Conservation (phyloP, 805 yeast genomes). For the Nakazawaea wyomingensis region DNA sequence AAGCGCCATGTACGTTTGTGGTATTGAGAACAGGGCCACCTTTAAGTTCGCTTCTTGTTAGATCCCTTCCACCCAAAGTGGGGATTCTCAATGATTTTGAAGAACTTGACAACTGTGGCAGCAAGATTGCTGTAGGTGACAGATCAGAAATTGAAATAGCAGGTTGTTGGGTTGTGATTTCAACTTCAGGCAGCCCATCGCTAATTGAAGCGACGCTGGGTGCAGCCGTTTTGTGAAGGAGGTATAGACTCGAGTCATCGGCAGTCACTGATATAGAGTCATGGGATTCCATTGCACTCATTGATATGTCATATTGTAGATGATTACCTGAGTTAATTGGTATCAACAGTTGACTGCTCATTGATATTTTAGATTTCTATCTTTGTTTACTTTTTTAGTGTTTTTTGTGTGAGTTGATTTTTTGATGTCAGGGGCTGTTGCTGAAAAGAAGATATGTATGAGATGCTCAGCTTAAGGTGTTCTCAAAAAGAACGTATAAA, state of each 20-base stretch:
- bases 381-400: no score
- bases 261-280: background rate
- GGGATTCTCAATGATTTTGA: background rate
- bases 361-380: no score
- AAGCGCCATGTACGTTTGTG: conserved; percentile 1
- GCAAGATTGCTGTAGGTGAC: background rate
- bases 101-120: background rate
- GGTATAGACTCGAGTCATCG: background rate
- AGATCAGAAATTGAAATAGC: background rate
- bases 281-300: background rate
- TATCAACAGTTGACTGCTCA: no score
- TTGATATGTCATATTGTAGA: no score
- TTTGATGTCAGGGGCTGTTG: no score
- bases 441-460: no score
- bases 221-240: background rate
- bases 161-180: background rate
- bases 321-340: no score
- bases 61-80: background rate
- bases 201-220: background rate
- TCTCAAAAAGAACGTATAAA: no score
- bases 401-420: no score
- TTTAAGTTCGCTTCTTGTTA: background rate
- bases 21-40: background rate
- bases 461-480: no score
- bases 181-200: no score